Percentiles rank a stretch among this genome's conserved stretches.
These are phyloP conservation scores for Astrothelium macrocarpum DNA, from an alignment of 495 filamentous ascomycete species.

Conservation along the genomic window DNA sequence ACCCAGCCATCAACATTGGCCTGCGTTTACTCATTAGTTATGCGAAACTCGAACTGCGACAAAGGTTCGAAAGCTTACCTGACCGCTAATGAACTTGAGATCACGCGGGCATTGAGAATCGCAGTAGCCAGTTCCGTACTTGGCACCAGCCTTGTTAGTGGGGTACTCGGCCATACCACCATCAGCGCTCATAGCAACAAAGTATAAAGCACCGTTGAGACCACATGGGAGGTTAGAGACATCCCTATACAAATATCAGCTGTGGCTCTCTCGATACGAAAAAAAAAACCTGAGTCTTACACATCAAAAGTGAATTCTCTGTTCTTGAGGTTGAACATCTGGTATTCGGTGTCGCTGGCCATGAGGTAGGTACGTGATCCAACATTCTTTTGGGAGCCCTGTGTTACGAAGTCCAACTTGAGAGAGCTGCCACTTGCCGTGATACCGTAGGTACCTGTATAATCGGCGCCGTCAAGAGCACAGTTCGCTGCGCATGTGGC, in stretches of 20 bases:
- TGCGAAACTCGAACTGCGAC: not conserved
- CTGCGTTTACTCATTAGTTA: conserved; percentile 9
- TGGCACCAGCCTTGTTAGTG: conserved; percentile 49
- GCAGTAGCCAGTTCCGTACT: conserved; percentile 62
- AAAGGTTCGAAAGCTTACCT: conserved; percentile 30
- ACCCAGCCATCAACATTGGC: conserved; percentile 24
- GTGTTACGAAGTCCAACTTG: conserved; percentile 25
- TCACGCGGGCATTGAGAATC: conserved; percentile 53
- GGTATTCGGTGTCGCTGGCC: conserved; percentile 46
- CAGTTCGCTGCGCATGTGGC: conserved; percentile 32
- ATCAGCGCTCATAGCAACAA: conserved; percentile 50
- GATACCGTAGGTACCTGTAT: conserved; percentile 29
- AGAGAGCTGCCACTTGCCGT: conserved; percentile 21
- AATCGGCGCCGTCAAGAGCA: conserved; percentile 35
- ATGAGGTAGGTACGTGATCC: conserved; percentile 54
- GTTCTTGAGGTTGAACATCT: conserved; percentile 48
- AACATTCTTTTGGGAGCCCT: conserved; percentile 20
- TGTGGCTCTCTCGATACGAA: not conserved
- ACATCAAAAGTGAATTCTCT: conserved; percentile 56
- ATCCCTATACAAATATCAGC: conserved; percentile 28
- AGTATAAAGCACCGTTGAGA: conserved; percentile 59
- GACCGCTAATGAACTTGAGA: conserved; percentile 48
- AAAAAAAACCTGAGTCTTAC: not conserved
- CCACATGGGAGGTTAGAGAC: conserved; percentile 52
- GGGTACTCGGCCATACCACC: conserved; percentile 43